These are phyloP conservation scores for Discostella stelligera DNA, from an alignment of 352 stramenopile species.

Conservation along the genomic window DNA sequence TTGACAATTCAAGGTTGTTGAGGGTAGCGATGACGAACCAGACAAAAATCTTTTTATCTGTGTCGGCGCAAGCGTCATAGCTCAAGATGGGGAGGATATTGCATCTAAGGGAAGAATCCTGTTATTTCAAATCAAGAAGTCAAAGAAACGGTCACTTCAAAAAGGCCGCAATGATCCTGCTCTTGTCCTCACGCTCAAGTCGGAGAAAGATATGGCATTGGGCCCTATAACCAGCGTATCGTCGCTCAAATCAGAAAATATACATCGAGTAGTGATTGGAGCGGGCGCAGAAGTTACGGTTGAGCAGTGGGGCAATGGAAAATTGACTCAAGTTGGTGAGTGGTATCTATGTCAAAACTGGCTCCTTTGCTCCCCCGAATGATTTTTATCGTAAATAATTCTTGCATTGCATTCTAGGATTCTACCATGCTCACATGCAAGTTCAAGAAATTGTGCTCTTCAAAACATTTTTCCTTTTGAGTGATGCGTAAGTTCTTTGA, in stretches of 20 bases:
- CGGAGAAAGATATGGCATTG: constrained; percentile 80
- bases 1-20: constrained; percentile 28
- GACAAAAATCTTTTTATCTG: constrained; percentile 63
- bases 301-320: constrained; percentile 77
- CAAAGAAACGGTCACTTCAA: constrained; percentile 12
- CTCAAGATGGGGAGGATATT: constrained; percentile 80
- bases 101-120: constrained; percentile 69
- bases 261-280: constrained; percentile 70
- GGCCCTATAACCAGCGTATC: constrained; percentile 78
- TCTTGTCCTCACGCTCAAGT: constrained; percentile 64
- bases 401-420: constrained; percentile 44
- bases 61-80: constrained; percentile 72
- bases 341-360: neutral
- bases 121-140: constrained; percentile 69
- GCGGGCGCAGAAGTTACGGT: constrained; percentile 80
- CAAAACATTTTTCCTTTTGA: constrained; percentile 80
- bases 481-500: constrained; percentile 55
- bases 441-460: constrained; percentile 79
- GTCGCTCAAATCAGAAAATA: constrained; percentile 68
- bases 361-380: neutral
- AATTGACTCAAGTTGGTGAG: constrained; percentile 68
- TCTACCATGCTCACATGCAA: constrained; percentile 82
- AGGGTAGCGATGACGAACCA: constrained; percentile 61
- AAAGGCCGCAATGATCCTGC: constrained; percentile 27
- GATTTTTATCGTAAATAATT: neutral